These are phyloP conservation scores for Trichoderma oligosporum DNA, from an alignment of 2,329 filamentous ascomycete species.

Conservation along the genomic window DNA sequence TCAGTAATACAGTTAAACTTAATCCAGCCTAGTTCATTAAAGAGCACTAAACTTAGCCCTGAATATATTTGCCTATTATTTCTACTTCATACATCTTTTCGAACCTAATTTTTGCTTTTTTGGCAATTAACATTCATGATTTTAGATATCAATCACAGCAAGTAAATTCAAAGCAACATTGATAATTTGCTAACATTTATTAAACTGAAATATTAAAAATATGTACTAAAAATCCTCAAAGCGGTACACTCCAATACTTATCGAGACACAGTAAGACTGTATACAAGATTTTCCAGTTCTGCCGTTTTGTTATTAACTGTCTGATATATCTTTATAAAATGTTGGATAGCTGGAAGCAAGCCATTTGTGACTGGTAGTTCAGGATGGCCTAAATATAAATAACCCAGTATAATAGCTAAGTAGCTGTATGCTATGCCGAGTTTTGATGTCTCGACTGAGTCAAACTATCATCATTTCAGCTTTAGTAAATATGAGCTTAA, in stretches of 20 bases:
- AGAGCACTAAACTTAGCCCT: not conserved
- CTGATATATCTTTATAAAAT: constrained; percentile 13
- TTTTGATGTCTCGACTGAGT: constrained; percentile 69
- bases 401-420: constrained; percentile 77
- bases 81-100: too few relatives aligned
- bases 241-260: not conserved
- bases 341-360: constrained; percentile 20
- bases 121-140: too few relatives aligned
- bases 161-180: too few relatives aligned
- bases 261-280: not conserved
- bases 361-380: not conserved
- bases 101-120: too few relatives aligned
- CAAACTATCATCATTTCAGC: constrained; percentile 49
- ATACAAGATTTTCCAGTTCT: constrained; percentile 10
- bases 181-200: too few relatives aligned
- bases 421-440: constrained; percentile 84
- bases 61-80: too few relatives aligned
- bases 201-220: too few relatives aligned
- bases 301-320: not conserved
- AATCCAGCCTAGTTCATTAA: not conserved
- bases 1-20: not conserved
- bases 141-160: too few relatives aligned
- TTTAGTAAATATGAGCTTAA: not conserved
- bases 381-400: constrained; percentile 57
- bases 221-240: too few relatives aligned